phyloP scores from a whole-genome alignment of 352 stramenopile genomes.

The Globisporangium megalacanthum region DNA sequence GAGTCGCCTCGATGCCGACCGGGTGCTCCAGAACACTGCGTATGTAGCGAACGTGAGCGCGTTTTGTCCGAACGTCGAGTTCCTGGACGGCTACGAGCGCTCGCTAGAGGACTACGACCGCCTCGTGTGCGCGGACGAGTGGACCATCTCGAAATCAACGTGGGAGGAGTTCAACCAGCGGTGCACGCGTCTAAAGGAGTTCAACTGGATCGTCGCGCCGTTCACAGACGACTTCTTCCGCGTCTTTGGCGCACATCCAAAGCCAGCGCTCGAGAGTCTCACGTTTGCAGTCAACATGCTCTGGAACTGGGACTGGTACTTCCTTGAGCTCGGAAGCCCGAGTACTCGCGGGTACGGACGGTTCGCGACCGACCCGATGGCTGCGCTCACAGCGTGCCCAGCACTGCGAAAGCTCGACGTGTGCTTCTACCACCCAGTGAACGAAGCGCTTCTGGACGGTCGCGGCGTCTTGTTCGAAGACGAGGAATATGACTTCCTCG shows the following conservation, averaged over 20 bases:
- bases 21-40: slow-evolving; percentile 28
- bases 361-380: slow-evolving; percentile 21
- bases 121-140: slow-evolving; percentile 47
- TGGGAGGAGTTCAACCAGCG: slow-evolving; percentile 38
- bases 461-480: slow-evolving; percentile 19
- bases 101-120: slow-evolving; percentile 39
- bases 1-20: not conserved
- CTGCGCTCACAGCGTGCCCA: slow-evolving; percentile 29
- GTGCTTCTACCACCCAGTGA: slow-evolving; percentile 28
- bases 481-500: slow-evolving; percentile 18
- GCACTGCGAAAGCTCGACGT: slow-evolving; percentile 28
- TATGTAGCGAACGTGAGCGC: slow-evolving; percentile 33
- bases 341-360: slow-evolving; percentile 11
- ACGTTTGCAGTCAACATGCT: slow-evolving; percentile 30
- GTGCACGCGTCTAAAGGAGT: slow-evolving; percentile 38
- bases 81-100: slow-evolving; percentile 51
- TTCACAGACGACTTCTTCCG: slow-evolving; percentile 44
- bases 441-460: slow-evolving; percentile 19
- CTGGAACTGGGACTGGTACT: slow-evolving; percentile 35
- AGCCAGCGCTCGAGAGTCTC: slow-evolving; percentile 31
- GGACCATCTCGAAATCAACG: slow-evolving; percentile 27
- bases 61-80: slow-evolving; percentile 45
- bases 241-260: slow-evolving; percentile 34
- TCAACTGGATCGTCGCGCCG: slow-evolving; percentile 53
- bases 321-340: slow-evolving; percentile 9